These are phyloP conservation scores for Kwoniella sp. DNA, from an alignment of 768 basidiomycete species.

Conservation along the genomic window DNA sequence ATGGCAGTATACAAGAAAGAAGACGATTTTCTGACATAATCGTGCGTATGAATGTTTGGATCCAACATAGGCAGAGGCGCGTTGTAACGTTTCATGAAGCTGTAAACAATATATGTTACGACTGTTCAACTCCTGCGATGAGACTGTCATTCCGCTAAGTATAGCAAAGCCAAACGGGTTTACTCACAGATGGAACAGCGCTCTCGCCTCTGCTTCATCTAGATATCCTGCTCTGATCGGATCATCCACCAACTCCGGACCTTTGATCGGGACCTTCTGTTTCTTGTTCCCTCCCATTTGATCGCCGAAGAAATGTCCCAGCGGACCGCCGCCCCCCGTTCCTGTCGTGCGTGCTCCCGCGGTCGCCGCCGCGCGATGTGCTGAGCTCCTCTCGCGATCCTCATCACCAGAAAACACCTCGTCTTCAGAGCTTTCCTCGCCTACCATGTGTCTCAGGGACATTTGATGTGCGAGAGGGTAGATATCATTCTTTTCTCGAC, in stretches of 20 bases:
- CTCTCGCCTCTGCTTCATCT: constrained; percentile 26
- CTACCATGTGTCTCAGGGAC: constrained; percentile 29
- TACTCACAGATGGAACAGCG: constrained; percentile 35
- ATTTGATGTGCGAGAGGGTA: constrained; percentile 17
- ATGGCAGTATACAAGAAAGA: constrained; percentile 36
- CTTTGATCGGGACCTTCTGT: constrained; percentile 9
- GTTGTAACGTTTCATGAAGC: constrained; percentile 33
- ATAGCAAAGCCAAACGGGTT: too few relatives aligned
- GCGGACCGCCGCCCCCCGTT: neutral
- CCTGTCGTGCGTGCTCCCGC: neutral
- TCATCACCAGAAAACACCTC: constrained; percentile 3
- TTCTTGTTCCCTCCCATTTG: constrained; percentile 7
- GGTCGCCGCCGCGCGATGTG: too few relatives aligned
- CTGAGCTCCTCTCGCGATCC: neutral
- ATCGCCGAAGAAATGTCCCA: neutral
- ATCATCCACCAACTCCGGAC: constrained; percentile 30
- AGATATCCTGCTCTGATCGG: constrained; percentile 32
- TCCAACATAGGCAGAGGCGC: constrained; percentile 24
- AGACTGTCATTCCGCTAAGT: too few relatives aligned
- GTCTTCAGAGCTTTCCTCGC: constrained; percentile 10
- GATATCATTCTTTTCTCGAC: constrained; percentile 1
- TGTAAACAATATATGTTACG: constrained; percentile 1
- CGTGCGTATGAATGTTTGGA: constrained; percentile 27
- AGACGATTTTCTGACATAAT: constrained; percentile 25
- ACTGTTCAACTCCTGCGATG: too few relatives aligned